Percentiles rank a stretch among this genome's conserved stretches.
phyloP scores from a whole-genome alignment of 2,329 filamentous ascomycete genomes.

The Lasiodiplodia citricola region DNA sequence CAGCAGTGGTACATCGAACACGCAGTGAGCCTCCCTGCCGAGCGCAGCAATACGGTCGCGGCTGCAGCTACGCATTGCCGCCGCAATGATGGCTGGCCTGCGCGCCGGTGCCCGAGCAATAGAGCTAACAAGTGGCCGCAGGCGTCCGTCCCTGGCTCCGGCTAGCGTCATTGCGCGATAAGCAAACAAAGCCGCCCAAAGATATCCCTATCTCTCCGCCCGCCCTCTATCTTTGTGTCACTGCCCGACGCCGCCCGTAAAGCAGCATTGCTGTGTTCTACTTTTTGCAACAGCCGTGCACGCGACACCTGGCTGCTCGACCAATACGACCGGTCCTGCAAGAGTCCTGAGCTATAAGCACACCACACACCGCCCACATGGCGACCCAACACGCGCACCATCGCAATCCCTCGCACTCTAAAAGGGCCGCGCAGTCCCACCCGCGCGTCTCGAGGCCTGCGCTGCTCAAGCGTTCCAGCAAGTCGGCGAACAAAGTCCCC shows the following conservation, averaged over 20 bases:
- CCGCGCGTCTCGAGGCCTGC: slow-evolving; percentile 41
- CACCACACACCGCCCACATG: slow-evolving; percentile 33
- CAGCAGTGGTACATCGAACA: background rate
- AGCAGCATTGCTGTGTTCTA: background rate
- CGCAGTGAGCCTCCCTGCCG: background rate
- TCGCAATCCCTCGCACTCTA: slow-evolving; percentile 33
- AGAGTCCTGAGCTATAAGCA: slow-evolving; percentile 27
- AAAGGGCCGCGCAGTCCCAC: slow-evolving; percentile 42
- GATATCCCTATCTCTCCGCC: slow-evolving; percentile 21
- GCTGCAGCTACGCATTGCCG: background rate
- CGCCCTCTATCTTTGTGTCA: slow-evolving; percentile 15
- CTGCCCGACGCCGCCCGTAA: background rate
- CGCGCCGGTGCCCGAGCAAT: slow-evolving; percentile 12
- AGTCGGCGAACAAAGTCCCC: slow-evolving; percentile 28
- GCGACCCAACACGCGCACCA: slow-evolving; percentile 36
- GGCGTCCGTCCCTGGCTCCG: slow-evolving; percentile 22
- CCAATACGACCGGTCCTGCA: slow-evolving; percentile 21
- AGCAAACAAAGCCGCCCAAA: slow-evolving; percentile 24
- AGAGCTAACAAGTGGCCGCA: slow-evolving; percentile 9
- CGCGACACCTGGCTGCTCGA: slow-evolving; percentile 21
- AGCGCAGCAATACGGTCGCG: background rate
- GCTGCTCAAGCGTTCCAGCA: slow-evolving; percentile 40
- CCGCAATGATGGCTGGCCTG: background rate
- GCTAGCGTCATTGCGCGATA: slow-evolving; percentile 23
- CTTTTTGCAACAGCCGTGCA: slow-evolving; percentile 10